Conservation (phyloP, 2,329 filamentous ascomycete species). For the Calonectria pauciramosa region DNA sequence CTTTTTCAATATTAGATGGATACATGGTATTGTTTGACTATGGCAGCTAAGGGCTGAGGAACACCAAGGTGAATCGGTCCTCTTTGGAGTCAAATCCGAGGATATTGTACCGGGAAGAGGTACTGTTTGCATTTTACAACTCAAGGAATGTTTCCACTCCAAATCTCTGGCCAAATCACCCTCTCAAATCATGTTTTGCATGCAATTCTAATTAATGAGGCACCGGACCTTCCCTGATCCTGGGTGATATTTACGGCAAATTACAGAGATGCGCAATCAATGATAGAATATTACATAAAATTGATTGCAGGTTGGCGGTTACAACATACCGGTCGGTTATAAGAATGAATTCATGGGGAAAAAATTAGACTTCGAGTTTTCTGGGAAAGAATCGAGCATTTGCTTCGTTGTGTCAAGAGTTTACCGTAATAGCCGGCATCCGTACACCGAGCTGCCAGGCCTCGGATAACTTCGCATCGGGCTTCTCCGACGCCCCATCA, state of each 20-base stretch:
- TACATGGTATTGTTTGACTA: too few species aligned
- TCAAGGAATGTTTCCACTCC: background rate
- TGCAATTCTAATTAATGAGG: too few species aligned
- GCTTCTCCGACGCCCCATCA: background rate
- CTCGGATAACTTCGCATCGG: background rate
- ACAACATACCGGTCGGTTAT: too few species aligned
- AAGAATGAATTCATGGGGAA: too few species aligned
- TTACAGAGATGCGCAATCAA: too few species aligned
- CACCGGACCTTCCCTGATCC: too few species aligned
- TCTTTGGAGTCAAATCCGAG: background rate
- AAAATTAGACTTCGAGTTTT: too few species aligned
- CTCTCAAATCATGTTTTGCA: too few species aligned
- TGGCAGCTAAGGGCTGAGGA: background rate
- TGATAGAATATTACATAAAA: too few species aligned
- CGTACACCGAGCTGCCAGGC: background rate
- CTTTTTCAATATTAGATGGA: background rate
- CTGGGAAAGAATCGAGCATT: too few species aligned
- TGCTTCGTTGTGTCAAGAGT: background rate
- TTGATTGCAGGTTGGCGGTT: background rate
- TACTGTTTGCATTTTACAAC: background rate
- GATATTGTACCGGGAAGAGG: background rate
- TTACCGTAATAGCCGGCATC: background rate
- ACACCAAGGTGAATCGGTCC: background rate
- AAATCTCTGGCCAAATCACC: background rate
- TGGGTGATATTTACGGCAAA: too few species aligned